phyloP scores from a whole-genome alignment of 495 filamentous ascomycete genomes.

The Astrothelium macrocarpum region DNA sequence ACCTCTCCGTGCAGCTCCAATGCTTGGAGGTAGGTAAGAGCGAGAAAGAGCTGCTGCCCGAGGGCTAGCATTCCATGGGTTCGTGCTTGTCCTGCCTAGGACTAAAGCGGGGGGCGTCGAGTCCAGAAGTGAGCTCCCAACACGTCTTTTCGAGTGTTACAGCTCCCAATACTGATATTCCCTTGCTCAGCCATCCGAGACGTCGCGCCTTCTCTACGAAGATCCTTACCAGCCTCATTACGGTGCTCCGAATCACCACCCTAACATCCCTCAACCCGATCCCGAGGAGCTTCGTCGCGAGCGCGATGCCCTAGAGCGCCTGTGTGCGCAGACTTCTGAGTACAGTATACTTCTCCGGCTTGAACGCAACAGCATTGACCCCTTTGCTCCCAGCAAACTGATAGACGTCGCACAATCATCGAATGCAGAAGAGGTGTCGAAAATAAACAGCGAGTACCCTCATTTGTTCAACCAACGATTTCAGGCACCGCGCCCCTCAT shows the following conservation, averaged over 20 bases:
- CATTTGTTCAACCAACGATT: neutral
- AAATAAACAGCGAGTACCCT: conserved; percentile 3
- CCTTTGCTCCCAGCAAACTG: neutral
- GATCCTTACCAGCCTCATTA: conserved; percentile 26
- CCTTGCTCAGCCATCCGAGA: conserved; percentile 27
- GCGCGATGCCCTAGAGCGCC: conserved; percentile 31
- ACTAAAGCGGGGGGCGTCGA: conserved; percentile 26
- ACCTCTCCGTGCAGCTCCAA: neutral
- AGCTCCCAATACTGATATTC: neutral
- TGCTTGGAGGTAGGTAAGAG: neutral
- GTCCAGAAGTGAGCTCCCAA: conserved; percentile 24
- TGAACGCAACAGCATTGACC: neutral
- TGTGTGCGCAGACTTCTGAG: conserved; percentile 32
- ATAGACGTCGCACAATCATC: neutral
- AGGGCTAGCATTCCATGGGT: conserved; percentile 23
- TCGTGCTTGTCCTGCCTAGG: conserved; percentile 33
- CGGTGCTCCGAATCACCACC: conserved; percentile 23
- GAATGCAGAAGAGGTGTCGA: neutral
- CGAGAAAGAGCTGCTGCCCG: neutral
- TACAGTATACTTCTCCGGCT: conserved; percentile 10
- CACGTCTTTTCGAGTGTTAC: neutral
- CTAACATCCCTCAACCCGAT: conserved; percentile 23
- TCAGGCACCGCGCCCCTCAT: neutral
- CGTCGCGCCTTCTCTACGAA: conserved; percentile 27
- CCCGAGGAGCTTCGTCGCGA: conserved; percentile 32